A percentile compares a stretch with the other conserved stretches of the same genome.
Conservation (phyloP, 495 filamentous ascomycete genomes). For the Astrocystis sublimbata region DNA sequence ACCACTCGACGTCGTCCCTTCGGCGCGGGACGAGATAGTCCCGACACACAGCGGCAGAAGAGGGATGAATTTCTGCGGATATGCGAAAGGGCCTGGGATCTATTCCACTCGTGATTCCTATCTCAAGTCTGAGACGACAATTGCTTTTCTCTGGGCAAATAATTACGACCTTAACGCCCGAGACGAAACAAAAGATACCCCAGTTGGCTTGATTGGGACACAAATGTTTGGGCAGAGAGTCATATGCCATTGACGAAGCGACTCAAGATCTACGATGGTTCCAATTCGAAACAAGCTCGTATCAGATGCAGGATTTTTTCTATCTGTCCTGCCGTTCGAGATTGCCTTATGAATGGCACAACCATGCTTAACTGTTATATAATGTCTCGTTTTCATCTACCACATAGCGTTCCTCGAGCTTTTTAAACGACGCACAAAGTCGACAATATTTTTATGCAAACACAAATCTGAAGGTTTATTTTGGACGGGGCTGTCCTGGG, state of each 20-base stretch:
- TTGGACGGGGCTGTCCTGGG: background rate
- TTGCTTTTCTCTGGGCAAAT: slow-evolving; percentile 25
- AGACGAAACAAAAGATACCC: slow-evolving; percentile 23
- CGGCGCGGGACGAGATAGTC: slow-evolving; percentile 75
- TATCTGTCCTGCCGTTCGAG: background rate
- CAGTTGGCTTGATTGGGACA: background rate
- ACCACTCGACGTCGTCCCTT: slow-evolving; percentile 67
- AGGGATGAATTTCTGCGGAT: slow-evolving; percentile 89
- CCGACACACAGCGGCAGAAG: slow-evolving; percentile 82
- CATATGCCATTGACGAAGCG: background rate
- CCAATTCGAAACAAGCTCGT: background rate
- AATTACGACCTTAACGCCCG: slow-evolving; percentile 28
- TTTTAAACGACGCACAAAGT: background rate
- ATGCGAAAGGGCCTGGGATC: slow-evolving; percentile 90
- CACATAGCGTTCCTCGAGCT: background rate
- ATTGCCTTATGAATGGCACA: background rate
- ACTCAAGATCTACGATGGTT: background rate
- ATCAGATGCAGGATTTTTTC: background rate
- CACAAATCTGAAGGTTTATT: background rate
- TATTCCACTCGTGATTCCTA: slow-evolving; percentile 81
- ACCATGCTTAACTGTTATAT: background rate
- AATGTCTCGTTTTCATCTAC: slow-evolving; percentile 15
- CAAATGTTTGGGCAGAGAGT: background rate
- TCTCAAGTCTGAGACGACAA: slow-evolving; percentile 7
- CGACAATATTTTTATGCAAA: background rate